Percentiles rank a stretch among this genome's conserved stretches.
Conservation (phyloP, 1,284 basidiomycete genomes). For the Cystobasidium sp. region DNA sequence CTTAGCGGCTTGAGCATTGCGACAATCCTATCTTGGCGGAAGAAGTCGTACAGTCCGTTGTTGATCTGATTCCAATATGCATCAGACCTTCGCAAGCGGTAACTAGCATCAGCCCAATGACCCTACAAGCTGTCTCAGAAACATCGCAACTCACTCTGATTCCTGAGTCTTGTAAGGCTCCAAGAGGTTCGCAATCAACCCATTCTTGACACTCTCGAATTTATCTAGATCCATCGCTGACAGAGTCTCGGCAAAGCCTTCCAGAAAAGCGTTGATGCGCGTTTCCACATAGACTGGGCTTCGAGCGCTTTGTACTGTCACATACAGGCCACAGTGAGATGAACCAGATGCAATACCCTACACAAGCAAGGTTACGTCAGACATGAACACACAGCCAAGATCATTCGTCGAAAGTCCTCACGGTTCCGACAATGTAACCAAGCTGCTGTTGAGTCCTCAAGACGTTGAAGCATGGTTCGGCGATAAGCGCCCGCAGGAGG, state of each 20-base stretch:
- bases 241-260: slow-evolving; percentile 64
- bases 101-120: neutral
- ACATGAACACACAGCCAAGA: slow-evolving; percentile 23
- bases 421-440: slow-evolving; percentile 79
- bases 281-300: slow-evolving; percentile 81
- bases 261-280: slow-evolving; percentile 84
- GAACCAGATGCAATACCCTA: slow-evolving; percentile 57
- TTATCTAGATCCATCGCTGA: slow-evolving; percentile 65
- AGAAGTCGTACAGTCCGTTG: slow-evolving; percentile 75
- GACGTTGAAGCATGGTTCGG: slow-evolving; percentile 85
- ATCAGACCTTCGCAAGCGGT: neutral
- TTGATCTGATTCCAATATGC: slow-evolving; percentile 67
- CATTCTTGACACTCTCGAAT: slow-evolving; percentile 65
- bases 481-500: slow-evolving; percentile 13
- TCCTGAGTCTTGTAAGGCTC: slow-evolving; percentile 73
- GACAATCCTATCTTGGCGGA: slow-evolving; percentile 70
- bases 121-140: neutral
- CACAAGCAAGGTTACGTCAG: neutral
- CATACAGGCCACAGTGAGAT: slow-evolving; percentile 74
- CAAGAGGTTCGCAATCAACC: slow-evolving; percentile 69
- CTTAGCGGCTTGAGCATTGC: slow-evolving; percentile 67
- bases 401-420: slow-evolving; percentile 57
- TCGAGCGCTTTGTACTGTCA: slow-evolving; percentile 89
- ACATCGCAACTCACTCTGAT: slow-evolving; percentile 63
- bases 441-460: slow-evolving; percentile 95